Evolutionary conservation across 2,329 filamentous ascomycete species (phyloP).

Genomic region (Xylaria sp.): DNA sequence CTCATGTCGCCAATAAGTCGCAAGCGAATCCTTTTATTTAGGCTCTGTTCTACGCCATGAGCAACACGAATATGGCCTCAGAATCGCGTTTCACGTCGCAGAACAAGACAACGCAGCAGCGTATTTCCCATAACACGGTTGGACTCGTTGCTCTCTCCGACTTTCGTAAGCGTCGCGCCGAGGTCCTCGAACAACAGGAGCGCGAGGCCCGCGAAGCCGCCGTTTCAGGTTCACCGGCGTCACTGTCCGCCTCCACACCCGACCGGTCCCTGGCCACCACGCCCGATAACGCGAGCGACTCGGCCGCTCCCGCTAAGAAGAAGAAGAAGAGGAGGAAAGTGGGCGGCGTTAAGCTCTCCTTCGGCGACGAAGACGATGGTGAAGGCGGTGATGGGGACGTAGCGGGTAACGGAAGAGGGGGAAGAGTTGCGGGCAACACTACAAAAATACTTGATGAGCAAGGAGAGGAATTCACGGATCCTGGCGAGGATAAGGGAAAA

Average conservation of each 20-base stretch:
- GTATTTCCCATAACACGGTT: slow-evolving; percentile 84
- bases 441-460: not conserved
- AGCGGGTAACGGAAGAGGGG: not conserved
- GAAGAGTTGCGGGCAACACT: no score
- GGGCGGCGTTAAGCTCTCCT: slow-evolving; percentile 61
- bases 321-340: slow-evolving; percentile 53
- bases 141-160: slow-evolving; percentile 91
- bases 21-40: not conserved
- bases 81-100: slow-evolving; percentile 74
- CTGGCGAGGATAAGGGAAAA: slow-evolving; percentile 12
- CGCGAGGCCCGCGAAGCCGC: slow-evolving; percentile 74
- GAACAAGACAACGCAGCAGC: slow-evolving; percentile 76
- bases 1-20: no score
- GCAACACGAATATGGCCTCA: slow-evolving; percentile 23
- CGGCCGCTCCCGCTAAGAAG: slow-evolving; percentile 48
- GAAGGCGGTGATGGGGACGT: slow-evolving; percentile 58
- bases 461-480: no score
- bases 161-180: slow-evolving; percentile 93
- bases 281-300: slow-evolving; percentile 50
- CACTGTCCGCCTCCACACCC: slow-evolving; percentile 54
- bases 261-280: slow-evolving; percentile 56
- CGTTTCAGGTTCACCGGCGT: slow-evolving; percentile 42
- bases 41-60: not conserved
- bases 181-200: slow-evolving; percentile 90
- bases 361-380: slow-evolving; percentile 69